These are phyloP conservation scores for Aurantiochytrium sp. DNA, from an alignment of 108 stramenopile genomes.

Conservation along the genomic window DNA sequence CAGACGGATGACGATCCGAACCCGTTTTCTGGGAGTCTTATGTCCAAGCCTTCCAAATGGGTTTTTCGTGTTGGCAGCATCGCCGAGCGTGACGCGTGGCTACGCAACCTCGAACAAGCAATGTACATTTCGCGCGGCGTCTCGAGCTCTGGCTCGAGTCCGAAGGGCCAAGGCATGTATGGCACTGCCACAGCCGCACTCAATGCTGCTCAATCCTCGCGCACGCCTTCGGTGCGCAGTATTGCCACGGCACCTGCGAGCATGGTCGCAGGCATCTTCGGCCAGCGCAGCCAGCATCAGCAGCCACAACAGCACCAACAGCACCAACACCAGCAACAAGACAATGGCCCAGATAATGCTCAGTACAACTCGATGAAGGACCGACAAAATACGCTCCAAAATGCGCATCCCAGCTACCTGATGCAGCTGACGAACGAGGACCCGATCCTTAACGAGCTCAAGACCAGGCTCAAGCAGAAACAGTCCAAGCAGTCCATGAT, in stretches of 20 bases:
- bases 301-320: too few relatives aligned
- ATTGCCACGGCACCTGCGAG: not conserved
- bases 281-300: too few relatives aligned
- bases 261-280: too few relatives aligned
- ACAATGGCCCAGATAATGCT: not conserved
- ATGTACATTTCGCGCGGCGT: not conserved
- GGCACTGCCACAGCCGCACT: not conserved
- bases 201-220: not conserved
- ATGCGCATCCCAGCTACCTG: not conserved
- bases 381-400: not conserved
- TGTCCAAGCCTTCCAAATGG: not conserved
- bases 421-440: not conserved
- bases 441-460: not conserved
- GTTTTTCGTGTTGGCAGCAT: not conserved
- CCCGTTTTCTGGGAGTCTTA: not conserved
- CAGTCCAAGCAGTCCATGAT: not conserved
- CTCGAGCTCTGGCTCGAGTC: not conserved
- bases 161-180: not conserved
- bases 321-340: not conserved
- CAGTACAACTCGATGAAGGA: constrained; percentile 7
- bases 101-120: not conserved
- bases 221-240: not conserved
- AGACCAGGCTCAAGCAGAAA: not conserved
- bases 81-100: constrained; percentile 4
- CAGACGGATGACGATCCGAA: not conserved